Conservation (phyloP, 345 rosid genomes). For the Balakata baccata region DNA sequence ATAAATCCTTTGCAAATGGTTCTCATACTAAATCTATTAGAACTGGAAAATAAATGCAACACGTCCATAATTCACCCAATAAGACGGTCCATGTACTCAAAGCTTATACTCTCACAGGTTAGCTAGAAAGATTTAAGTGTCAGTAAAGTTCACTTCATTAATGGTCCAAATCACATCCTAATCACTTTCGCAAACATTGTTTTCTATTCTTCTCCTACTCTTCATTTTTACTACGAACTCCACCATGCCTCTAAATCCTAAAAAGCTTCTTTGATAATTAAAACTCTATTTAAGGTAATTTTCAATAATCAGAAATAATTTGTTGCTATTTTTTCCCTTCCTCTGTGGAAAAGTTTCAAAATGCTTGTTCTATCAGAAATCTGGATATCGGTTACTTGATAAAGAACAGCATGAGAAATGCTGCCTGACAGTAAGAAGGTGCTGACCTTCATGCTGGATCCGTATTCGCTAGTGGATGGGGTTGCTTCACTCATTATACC, state of each 20-base stretch:
- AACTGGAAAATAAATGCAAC: background rate
- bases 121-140: background rate
- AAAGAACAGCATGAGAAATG: background rate
- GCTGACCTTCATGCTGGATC: conserved; percentile 71
- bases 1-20: background rate
- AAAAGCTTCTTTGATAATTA: background rate
- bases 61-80: background rate
- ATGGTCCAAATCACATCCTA: background rate
- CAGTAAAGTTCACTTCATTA: background rate
- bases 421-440: background rate
- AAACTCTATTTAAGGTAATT: background rate
- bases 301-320: background rate
- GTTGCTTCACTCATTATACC: conserved; percentile 55
- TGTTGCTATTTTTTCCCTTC: background rate
- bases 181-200: background rate
- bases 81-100: background rate
- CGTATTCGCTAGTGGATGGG: conserved; percentile 61
- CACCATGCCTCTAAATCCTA: background rate
- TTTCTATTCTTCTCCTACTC: background rate
- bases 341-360: background rate
- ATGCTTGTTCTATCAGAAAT: background rate
- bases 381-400: background rate
- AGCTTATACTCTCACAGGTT: background rate
- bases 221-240: background rate
- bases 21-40: background rate